Evolutionary conservation across 331 rosid species (phyloP).

Genomic region (Saraca asoca): DNA sequence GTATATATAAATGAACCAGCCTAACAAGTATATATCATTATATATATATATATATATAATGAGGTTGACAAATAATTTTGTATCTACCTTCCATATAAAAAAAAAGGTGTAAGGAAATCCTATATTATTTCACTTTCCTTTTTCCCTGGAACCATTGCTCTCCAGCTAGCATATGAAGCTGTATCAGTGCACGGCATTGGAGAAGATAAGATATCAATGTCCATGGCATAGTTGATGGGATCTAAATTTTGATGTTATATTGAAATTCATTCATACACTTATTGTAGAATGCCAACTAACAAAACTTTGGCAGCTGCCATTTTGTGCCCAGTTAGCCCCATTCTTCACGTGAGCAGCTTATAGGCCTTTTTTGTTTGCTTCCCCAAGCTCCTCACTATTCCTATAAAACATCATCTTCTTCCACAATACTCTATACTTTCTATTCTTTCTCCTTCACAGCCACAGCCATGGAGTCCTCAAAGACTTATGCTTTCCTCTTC

Average conservation of each 20-base stretch:
- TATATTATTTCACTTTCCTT: background rate
- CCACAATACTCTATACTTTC: slow-evolving; percentile 18
- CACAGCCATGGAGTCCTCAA: slow-evolving; percentile 64
- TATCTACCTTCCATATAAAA: background rate
- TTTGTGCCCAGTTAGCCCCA: slow-evolving; percentile 44
- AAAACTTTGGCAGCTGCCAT: slow-evolving; percentile 60
- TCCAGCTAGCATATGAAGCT: background rate
- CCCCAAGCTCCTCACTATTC: slow-evolving; percentile 34
- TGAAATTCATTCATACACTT: slow-evolving; percentile 7
- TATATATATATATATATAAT: no score
- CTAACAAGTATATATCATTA: no score
- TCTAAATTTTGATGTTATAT: background rate
- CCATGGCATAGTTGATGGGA: background rate
- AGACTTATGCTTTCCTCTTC: slow-evolving; percentile 59
- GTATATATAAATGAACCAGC: no score
- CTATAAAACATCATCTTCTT: slow-evolving; percentile 46
- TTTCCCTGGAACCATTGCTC: slow-evolving; percentile 14
- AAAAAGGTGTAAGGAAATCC: no score
- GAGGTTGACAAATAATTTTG: no score
- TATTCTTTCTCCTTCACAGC: background rate
- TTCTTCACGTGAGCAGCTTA: slow-evolving; percentile 75
- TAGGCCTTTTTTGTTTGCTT: slow-evolving; percentile 54
- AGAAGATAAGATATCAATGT: slow-evolving; percentile 14
- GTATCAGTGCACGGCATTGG: background rate
- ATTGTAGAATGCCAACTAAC: slow-evolving; percentile 64